Evolutionary conservation across 1,139 yeast species (phyloP).

Genomic region (Geotrichum phurueaensis): DNA sequence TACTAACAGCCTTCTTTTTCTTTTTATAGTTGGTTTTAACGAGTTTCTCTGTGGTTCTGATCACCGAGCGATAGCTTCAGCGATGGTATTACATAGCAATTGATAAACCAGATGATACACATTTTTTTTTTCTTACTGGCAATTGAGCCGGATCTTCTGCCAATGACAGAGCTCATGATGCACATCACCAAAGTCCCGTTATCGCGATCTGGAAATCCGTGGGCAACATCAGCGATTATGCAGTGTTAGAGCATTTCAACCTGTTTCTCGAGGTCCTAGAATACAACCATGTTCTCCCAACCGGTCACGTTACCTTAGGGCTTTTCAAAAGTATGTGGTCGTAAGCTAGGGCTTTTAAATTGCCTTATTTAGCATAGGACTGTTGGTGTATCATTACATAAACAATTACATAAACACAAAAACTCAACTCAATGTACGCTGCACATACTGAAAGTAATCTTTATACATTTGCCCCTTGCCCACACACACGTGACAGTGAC

Average conservation of each 20-base stretch:
- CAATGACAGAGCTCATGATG: background rate
- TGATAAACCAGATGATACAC: background rate
- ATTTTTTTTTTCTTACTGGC: background rate
- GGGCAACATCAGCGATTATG: background rate
- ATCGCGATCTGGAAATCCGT: background rate
- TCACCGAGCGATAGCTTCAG: background rate
- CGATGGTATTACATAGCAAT: too few species aligned
- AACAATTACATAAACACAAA: background rate
- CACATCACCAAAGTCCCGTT: background rate
- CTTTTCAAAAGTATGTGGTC: background rate
- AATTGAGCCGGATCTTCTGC: background rate
- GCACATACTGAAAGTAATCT: background rate
- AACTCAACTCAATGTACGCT: background rate
- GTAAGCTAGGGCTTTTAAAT: background rate
- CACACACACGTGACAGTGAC: background rate
- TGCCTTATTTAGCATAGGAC: background rate
- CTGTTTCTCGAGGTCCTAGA: background rate
- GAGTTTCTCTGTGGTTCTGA: constrained; percentile 11
- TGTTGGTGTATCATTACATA: background rate
- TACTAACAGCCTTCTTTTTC: background rate
- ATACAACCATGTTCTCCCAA: background rate
- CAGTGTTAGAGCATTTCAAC: background rate
- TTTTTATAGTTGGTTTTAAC: constrained; percentile 10
- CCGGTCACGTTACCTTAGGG: background rate
- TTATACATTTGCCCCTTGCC: background rate